These are phyloP conservation scores for Thalassiosira exigua DNA, from an alignment of 352 stramenopile genomes.

Conservation along the genomic window DNA sequence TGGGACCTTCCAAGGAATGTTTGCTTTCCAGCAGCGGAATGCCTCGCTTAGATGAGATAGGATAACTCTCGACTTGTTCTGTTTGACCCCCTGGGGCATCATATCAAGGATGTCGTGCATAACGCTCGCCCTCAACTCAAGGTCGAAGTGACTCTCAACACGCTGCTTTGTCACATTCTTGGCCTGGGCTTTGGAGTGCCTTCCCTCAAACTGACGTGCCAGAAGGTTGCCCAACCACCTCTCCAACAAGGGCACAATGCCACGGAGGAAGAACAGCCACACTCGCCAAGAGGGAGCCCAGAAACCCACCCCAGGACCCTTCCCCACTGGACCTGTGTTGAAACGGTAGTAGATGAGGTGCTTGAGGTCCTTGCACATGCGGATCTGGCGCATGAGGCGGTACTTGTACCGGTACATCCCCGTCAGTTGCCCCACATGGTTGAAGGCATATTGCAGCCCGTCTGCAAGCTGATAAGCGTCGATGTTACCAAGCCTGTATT, in stretches of 20 bases:
- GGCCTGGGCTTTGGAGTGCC: conserved; percentile 97
- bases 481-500: conserved; percentile 99
- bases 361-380: conserved; percentile 99
- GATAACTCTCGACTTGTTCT: conserved; percentile 99
- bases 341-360: conserved; percentile 99
- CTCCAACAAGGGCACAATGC: conserved; percentile 98
- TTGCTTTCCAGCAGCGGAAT: conserved; percentile 96
- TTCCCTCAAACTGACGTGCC: conserved; percentile 98
- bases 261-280: conserved; percentile 99
- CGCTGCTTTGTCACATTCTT: conserved; percentile 99
- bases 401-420: conserved; percentile 99
- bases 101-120: conserved; percentile 99
- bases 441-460: conserved; percentile 99
- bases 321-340: conserved; percentile 99
- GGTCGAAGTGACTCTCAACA: conserved; percentile 99
- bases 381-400: conserved; percentile 86
- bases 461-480: conserved; percentile 99
- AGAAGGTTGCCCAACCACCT: conserved; percentile 99
- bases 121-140: conserved; percentile 98
- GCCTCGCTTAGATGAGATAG: conserved; percentile 98
- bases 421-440: conserved; percentile 99
- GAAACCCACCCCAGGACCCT: conserved; percentile 98
- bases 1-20: conserved; percentile 99
- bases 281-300: conserved; percentile 99
- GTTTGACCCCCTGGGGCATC: conserved; percentile 99